Evolutionary conservation across 352 stramenopile genomes (phyloP), one percentile per base, ranked within the genome.

Genomic region (Pythium pyrilobum): DNA sequence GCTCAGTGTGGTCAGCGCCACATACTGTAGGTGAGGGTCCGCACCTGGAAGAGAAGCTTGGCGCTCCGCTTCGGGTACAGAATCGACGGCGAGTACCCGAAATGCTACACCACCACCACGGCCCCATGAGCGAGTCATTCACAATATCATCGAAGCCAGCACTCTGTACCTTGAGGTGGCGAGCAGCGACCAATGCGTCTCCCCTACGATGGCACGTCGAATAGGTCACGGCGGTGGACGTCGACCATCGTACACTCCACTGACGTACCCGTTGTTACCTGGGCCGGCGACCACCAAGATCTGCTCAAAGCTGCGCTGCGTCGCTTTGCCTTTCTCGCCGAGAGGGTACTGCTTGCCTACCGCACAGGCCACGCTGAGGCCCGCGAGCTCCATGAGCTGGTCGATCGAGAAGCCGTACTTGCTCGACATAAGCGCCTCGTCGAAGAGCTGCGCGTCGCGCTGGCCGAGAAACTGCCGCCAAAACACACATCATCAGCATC

Each of bases 301-400:
- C 12, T 66, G 63, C 13, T 67, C 69, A 25, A 69, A 67, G 24
- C 31, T 31, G 24, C 4, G 1, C 2, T 32, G 32, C 32, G 10
- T 9, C 20, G 18, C 11, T 20, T 15, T 42, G 7, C n/a, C n/a
- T 23, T 18, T 39, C 31, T 6, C 0, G 13, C 18, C 20, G 8
- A 44, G 40, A 8, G 56, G 47, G 28, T 50, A 92, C 28, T 85
- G 69, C 53, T 96, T 85, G 25, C 69, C 63, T 41, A 98, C 74
- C 3, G 95, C 94, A 36, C 85, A 87, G 6, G 96, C 93, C 16
- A 99, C 95, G 62, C 87, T 92, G 10, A 99, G 69, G 4, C 97
- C 97, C 9, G 97, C 97, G 18, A 99, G 77, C 72, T 99, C 97
- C 97, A 99, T 99, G 18, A 99, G 77, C 74, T 99, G 96, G 53